Percentiles rank a stretch among this genome's conserved stretches.
Conservation (phyloP, 805 yeast species). For the Yamadazyma ubonensis region DNA sequence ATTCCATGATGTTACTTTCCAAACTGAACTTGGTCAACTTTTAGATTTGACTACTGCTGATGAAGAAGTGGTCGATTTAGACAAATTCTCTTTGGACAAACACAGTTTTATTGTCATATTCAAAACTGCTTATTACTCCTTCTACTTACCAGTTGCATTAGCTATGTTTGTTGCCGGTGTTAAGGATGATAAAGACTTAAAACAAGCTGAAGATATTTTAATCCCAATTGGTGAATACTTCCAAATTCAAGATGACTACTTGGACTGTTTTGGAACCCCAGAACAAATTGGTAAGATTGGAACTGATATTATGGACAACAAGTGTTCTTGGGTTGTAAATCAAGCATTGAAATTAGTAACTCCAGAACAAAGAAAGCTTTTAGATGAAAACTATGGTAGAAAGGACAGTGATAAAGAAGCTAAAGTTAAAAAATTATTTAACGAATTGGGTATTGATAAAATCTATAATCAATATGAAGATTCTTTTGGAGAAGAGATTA, state of each 20-base stretch:
- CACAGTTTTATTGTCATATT: slow-evolving; percentile 93
- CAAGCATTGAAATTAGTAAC: slow-evolving; percentile 79
- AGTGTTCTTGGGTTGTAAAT: slow-evolving; percentile 97
- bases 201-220: slow-evolving; percentile 83
- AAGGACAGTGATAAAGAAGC: slow-evolving; percentile 71
- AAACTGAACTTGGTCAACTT: slow-evolving; percentile 96
- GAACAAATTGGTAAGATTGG: slow-evolving; percentile 98
- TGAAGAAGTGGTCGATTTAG: slow-evolving; percentile 87
- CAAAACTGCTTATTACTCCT: slow-evolving; percentile 97
- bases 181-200: slow-evolving; percentile 65
- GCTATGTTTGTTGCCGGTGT: slow-evolving; percentile 93
- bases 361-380: slow-evolving; percentile 75
- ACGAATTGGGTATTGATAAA: slow-evolving; percentile 67
- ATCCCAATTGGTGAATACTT: slow-evolving; percentile 97
- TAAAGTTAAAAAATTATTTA: slow-evolving; percentile 68
- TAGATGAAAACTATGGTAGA: slow-evolving; percentile 89
- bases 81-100: slow-evolving; percentile 81
- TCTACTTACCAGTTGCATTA: slow-evolving; percentile 94
- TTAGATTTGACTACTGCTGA: slow-evolving; percentile 96
- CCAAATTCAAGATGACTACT: slow-evolving; percentile 97
- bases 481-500: slow-evolving; percentile 61
- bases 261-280: slow-evolving; percentile 97
- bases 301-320: slow-evolving; percentile 96
- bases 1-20: slow-evolving; percentile 96
- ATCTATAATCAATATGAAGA: slow-evolving; percentile 85